Conservation (phyloP, 1,139 yeast species). For the Taphrina flavorubra region DNA sequence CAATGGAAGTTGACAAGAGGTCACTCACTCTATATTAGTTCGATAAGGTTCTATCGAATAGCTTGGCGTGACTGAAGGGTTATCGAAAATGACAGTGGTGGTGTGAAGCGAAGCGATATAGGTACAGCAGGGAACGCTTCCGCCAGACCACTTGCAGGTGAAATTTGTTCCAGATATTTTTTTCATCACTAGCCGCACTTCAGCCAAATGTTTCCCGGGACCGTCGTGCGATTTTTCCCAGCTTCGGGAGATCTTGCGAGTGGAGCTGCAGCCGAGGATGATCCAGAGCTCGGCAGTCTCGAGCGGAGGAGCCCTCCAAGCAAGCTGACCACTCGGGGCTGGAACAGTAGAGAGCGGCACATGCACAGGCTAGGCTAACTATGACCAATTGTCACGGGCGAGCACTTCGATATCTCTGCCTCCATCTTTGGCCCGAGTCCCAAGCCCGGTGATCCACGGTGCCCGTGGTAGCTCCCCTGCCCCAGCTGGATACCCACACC, state of each 20-base stretch:
- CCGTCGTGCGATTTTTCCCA: not conserved
- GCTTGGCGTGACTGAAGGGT: conserved; percentile 17
- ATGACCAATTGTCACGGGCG: conserved; percentile 9
- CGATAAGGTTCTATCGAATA: conserved; percentile 12
- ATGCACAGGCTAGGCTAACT: not conserved
- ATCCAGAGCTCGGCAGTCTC: conserved; percentile 1
- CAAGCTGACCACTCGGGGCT: too few relatives aligned
- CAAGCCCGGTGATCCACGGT: conserved; percentile 9
- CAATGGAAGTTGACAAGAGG: not conserved
- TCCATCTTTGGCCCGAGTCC: conserved; percentile 15
- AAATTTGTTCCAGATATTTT: conserved; percentile 13
- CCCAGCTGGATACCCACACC: conserved; percentile 1
- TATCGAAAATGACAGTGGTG: not conserved
- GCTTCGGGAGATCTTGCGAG: not conserved
- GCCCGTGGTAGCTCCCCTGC: not conserved
- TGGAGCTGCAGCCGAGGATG: not conserved
- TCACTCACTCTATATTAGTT: not conserved
- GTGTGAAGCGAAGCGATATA: not conserved
- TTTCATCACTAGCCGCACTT: conserved; percentile 10
- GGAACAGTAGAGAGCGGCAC: not conserved
- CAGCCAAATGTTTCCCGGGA: conserved; percentile 14
- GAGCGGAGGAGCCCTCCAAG: not conserved
- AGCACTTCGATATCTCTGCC: conserved; percentile 16
- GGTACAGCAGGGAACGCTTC: not conserved
- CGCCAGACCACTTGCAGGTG: conserved; percentile 6